Base-by-base conservation (phyloP, 2,329 filamentous ascomycete genomes). In the Apiospora rasikravindrae region DNA sequence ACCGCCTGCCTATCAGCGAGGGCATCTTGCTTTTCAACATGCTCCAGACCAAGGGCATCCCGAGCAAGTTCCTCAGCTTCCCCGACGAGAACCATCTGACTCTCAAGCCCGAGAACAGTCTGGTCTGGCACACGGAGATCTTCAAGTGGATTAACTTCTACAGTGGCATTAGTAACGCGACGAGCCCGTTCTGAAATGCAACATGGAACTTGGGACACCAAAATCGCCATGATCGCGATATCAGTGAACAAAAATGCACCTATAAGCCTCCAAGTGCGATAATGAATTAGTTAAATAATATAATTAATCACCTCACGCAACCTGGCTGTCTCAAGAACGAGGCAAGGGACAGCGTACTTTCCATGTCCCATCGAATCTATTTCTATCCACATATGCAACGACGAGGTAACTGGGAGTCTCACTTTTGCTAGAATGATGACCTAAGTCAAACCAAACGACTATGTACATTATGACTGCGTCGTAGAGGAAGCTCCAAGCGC, bases 31-130 rank as follows among this genome's bases (percentile, higher is more conserved):
- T 91, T 1, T 94, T 93, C 81, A 93, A 93, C 77, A 85, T 92
- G 22, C 83, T 93, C 45, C 92, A 94, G 81, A 86, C 86, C 66
- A 83, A 85, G 68, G 90, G 90, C 0, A 85, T 94, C 7, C 88
- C 91, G 49, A 92, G 90, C 76, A 88, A 90, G 74, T 89, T 93
- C 74, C 78, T 94, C 75, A 91, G 87, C 1, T 94, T 93, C 79
- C 90, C 91, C 0, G 91, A 93, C 78, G 92, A 94, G 81, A 92
- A 92, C 74, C 92, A 93, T 77, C 93, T 90, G 89, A 91, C 93
- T 4, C 77, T 93, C 66, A 91, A 92, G 76, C 89, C 86, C 1
- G 91, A 93, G 82, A 94, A 94, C 79, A 87, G 86, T 33, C 80
- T 93, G 61, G 82, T 92, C 70, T 94, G 92, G 92, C 91, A 93